Evolutionary conservation across 352 stramenopile genomes (phyloP), one percentile per base, ranked within the genome.

Genomic region (Globisporangium sylvaticum): DNA sequence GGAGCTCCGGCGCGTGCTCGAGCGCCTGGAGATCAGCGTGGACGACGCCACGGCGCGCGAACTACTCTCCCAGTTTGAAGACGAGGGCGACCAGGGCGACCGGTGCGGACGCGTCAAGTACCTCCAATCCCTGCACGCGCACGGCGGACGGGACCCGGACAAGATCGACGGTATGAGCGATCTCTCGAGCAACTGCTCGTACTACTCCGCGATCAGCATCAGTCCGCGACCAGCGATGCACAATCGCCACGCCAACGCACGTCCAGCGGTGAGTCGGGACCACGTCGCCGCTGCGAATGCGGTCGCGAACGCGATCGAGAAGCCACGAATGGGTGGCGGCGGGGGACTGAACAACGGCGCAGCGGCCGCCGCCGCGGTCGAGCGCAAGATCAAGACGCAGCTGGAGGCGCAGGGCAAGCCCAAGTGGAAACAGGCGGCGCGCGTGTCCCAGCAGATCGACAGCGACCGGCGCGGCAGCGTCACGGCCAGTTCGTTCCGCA

Each of bases 161-260:
- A 84, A 77, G 27, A 56, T 90, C 55, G 83, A 84, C 22, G 75
- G 66, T 6, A 78, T 88, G 78, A 90, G 80, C 56, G 84, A 92
- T 32, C 53, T 90, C 2, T 90, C 82, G 1, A 91, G 82, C 69
- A 83, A 91, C 61, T 92, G 84, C 55, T 90, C 82, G 8, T 92
- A 92, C 74, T 92, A 92, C 72, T 87, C 71, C 62, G 78, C 82
- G 5, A 84, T 92, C 31, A 78, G 69, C 15, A 91, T 90, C 58
- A 90, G 82, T 58, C 82, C 80, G 46, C 80, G 78, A 6, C 70
- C 72, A 24, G 80, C 83, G 15, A 54, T 70, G 63, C 69, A 66
- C 25, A 15, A 68, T 69, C 34, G 54, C 63, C 24, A 64, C 52
- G 12, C 62, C 61, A 69, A 64, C 70, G 29, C 42, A 4, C 62